Conservation (phyloP, 2,329 filamentous ascomycete species). For the Fusarium oligoseptatum region DNA sequence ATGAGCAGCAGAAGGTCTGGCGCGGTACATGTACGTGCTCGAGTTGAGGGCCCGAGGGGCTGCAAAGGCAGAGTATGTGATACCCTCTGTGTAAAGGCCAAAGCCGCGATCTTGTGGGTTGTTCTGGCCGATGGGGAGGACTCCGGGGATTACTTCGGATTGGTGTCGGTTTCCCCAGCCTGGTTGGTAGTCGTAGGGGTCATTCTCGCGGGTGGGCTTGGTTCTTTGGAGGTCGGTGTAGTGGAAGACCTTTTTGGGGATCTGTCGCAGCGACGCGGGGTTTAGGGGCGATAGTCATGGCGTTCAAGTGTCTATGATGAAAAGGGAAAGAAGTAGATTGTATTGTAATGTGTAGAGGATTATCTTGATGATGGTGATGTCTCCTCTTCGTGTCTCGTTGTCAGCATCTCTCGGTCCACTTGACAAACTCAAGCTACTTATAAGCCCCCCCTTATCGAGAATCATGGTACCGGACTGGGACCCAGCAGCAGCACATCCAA, state of each 20-base stretch:
- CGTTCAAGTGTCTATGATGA: not conserved
- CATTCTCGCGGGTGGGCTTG: constrained; percentile 27
- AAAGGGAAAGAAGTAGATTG: not conserved
- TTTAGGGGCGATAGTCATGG: not conserved
- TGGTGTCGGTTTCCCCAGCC: constrained; percentile 29
- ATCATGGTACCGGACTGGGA: not conserved
- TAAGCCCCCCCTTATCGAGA: not conserved
- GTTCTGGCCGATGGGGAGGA: constrained; percentile 19
- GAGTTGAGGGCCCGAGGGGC: constrained; percentile 12
- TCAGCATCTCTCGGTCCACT: not conserved
- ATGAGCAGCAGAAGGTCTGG: constrained; percentile 23
- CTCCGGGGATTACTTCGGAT: constrained; percentile 24
- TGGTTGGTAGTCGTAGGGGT: constrained; percentile 23
- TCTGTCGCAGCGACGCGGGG: constrained; percentile 7
- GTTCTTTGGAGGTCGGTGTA: constrained; percentile 28
- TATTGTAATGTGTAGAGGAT: not conserved
- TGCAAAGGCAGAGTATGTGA: constrained; percentile 33
- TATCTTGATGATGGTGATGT: not conserved
- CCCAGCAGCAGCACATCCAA: not conserved
- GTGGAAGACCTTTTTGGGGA: constrained; percentile 26
- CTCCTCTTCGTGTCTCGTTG: not conserved
- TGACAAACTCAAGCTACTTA: not conserved
- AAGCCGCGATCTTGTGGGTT: constrained; percentile 24
- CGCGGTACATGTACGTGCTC: constrained; percentile 27
- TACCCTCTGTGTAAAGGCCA: constrained; percentile 30